Base-by-base conservation (phyloP, 768 basidiomycete genomes). In the Collybiopsis confluens region DNA sequence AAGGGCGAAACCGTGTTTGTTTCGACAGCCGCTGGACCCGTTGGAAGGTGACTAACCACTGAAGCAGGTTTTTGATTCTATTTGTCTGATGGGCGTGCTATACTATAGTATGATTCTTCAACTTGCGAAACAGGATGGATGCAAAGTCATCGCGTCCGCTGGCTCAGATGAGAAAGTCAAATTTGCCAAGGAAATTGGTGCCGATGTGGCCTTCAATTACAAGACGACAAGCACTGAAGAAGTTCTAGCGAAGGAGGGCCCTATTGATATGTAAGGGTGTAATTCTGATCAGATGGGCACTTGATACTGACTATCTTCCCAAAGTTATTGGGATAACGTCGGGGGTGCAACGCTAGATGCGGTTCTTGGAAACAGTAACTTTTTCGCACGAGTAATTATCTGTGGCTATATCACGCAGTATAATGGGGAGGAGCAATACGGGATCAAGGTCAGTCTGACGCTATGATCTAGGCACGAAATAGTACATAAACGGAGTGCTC, bases 141-240 rank as follows among this genome's bases (percentile, higher is more conserved):
- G 76, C 23, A 85, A 83, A 59, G 88, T 90, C 37, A 85, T 91
- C 47, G 85, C 79, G 0, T 86, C 82, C 1, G 83, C 85, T 0
- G 86, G 89, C 1, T 79, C 81, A 0, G 85, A 89, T 18, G 83
- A 86, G 50, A 90, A 91, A 65, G 83, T 90, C 10, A 64, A 72
- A 4, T 86, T 77, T 60, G 67, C 86, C 67, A 75, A 74, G 45
- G 73, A 74, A 3, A 59, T 86, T 20, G 88, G 86, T 0, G 80
- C 81, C 0, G 86, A 90, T 58, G 76, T 85, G 3, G 81, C 75
- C 0, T 88, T 88, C 71, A 88, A 90, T 65, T 89, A 86, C 69
- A 86, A 90, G 74, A 87, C 76, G 0, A 71, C 71, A 0, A 69
- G 70, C 42, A 81, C 79, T 0, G 60, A 60, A 1, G 78, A 83